Conservation (phyloP, 192 early-diverging fungal species). For the Piromyces sp. region DNA sequence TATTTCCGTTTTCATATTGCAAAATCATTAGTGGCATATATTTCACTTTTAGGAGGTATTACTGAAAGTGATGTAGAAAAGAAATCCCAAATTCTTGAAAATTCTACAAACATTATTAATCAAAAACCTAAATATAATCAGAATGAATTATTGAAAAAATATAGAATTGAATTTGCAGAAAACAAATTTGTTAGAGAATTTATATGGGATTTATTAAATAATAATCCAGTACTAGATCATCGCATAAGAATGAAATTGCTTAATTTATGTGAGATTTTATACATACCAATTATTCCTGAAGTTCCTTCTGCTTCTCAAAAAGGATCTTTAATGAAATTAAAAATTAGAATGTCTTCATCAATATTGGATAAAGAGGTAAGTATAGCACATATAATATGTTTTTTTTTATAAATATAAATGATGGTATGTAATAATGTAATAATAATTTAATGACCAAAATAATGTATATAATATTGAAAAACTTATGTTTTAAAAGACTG, state of each 20-base stretch:
- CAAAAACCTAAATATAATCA: neutral
- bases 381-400: no score
- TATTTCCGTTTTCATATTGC: conserved; percentile 38
- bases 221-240: neutral
- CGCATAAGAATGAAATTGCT: neutral
- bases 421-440: no score
- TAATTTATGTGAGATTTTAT: neutral
- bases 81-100: neutral
- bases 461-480: no score
- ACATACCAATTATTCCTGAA: neutral
- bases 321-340: neutral
- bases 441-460: no score
- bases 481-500: neutral
- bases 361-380: no score
- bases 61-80: conserved; percentile 7
- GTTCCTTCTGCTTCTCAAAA: neutral
- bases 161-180: conserved; percentile 1
- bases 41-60: neutral
- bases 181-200: neutral
- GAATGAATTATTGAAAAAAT: neutral
- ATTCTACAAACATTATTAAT: neutral
- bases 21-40: conserved; percentile 8
- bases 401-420: no score
- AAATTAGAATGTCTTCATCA: neutral
- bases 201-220: neutral